phyloP scores from a whole-genome alignment of 2,329 filamentous ascomycete species.

The Alternaria triticimaculans region DNA sequence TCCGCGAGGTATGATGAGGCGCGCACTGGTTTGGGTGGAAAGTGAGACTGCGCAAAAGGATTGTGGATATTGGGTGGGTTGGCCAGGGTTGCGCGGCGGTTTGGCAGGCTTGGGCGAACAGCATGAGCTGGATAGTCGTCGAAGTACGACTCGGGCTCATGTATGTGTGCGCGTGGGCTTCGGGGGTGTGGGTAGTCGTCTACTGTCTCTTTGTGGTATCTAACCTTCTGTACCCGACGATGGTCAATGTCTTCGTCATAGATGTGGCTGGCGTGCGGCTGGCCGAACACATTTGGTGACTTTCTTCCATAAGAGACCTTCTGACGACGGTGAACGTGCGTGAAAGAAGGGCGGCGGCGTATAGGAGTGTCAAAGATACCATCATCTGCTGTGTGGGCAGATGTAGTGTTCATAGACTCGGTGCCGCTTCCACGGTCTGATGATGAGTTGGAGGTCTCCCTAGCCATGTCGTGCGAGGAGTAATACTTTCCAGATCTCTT shows the following conservation, averaged over 20 bases:
- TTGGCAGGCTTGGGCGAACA: constrained; percentile 2
- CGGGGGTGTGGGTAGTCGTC: constrained; percentile 13
- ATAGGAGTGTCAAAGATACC: constrained; percentile 26
- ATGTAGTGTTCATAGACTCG: constrained; percentile 25
- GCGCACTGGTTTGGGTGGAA: constrained; percentile 17
- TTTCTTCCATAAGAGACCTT: neutral
- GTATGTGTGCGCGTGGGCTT: neutral
- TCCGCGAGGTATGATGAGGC: constrained; percentile 10
- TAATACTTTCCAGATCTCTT: constrained; percentile 13
- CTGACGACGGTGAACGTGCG: constrained; percentile 2
- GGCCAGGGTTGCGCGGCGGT: constrained; percentile 22
- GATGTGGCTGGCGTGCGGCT: constrained; percentile 14
- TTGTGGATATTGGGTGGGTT: neutral
- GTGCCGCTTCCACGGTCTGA: constrained; percentile 31
- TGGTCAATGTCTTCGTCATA: constrained; percentile 12
- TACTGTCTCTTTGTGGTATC: constrained; percentile 4
- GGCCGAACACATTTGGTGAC: neutral
- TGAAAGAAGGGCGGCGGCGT: constrained; percentile 1
- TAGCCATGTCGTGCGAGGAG: constrained; percentile 22
- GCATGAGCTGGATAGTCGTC: constrained; percentile 9
- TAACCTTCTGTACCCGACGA: neutral
- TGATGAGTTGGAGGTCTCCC: constrained; percentile 17
- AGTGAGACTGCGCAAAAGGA: constrained; percentile 9
- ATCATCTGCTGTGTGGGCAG: constrained; percentile 27
- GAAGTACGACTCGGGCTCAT: constrained; percentile 6